These are phyloP conservation scores for Tylopilus rubrobrunneus DNA, from an alignment of 768 basidiomycete species.

Conservation along the genomic window DNA sequence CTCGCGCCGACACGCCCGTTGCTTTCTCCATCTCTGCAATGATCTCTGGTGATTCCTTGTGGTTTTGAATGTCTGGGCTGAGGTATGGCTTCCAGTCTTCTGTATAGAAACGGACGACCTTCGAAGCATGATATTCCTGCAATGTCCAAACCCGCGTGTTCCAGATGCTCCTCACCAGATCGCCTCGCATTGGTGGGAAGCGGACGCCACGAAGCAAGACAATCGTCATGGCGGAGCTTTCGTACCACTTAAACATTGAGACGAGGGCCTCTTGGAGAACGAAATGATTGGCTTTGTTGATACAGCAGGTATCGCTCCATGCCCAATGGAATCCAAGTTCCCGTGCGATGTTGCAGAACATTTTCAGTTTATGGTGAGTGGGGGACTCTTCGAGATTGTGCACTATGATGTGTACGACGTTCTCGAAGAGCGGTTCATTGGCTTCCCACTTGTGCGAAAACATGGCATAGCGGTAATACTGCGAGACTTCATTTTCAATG, in stretches of 20 bases:
- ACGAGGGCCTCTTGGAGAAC: neutral
- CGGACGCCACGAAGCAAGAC: neutral
- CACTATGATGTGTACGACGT: neutral
- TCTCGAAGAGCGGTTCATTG: neutral
- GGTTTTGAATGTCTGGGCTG: neutral
- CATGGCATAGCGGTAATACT: neutral
- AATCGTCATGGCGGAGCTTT: neutral
- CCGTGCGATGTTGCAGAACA: neutral
- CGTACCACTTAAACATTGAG: neutral
- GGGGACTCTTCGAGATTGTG: neutral
- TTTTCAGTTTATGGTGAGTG: neutral
- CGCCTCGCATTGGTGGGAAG: neutral
- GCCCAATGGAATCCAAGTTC: neutral
- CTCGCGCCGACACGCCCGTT: neutral
- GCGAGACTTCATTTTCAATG: neutral
- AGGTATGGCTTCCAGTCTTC: neutral
- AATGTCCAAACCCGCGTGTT: neutral
- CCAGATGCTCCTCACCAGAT: neutral
- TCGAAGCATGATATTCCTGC: neutral
- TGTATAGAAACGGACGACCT: neutral
- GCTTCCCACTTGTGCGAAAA: neutral
- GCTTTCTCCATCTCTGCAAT: neutral
- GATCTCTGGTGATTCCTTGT: neutral
- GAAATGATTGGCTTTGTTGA: neutral
- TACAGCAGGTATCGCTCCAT: neutral